A percentile compares a stretch with the other conserved stretches of the same genome.
phyloP scores from a whole-genome alignment of 2,329 filamentous ascomycete genomes.

The Chaetomiaceae sp. region DNA sequence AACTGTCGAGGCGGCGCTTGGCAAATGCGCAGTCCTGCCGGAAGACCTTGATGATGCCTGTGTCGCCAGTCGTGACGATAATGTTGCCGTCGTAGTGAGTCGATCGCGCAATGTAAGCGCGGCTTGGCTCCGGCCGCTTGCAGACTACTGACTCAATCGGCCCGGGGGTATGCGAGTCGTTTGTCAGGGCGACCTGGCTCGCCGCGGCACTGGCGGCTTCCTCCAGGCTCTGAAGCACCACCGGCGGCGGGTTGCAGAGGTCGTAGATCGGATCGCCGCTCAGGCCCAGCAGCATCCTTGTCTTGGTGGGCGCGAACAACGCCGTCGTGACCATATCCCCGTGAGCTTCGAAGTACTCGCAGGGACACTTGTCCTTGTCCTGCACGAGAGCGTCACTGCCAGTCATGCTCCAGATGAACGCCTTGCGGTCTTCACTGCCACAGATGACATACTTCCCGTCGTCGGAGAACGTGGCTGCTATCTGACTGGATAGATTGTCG shows the following conservation, averaged over 20 bases:
- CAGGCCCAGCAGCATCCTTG: slow-evolving; percentile 67
- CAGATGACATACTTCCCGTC: slow-evolving; percentile 82
- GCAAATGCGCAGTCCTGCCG: slow-evolving; percentile 84
- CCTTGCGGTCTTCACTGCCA: slow-evolving; percentile 84
- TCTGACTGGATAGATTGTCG: slow-evolving; percentile 84
- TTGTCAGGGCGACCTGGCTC: slow-evolving; percentile 36
- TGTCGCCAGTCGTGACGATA: slow-evolving; percentile 83
- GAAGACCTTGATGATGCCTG: slow-evolving; percentile 87
- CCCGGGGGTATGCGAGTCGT: slow-evolving; percentile 30
- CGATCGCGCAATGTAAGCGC: slow-evolving; percentile 69
- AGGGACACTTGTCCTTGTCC: slow-evolving; percentile 73
- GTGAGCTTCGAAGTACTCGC: slow-evolving; percentile 89
- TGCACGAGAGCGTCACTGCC: slow-evolving; percentile 56
- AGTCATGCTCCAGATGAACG: slow-evolving; percentile 81
- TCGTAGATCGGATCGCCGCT: slow-evolving; percentile 94
- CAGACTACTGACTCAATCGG: slow-evolving; percentile 20
- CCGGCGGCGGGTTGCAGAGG: slow-evolving; percentile 87
- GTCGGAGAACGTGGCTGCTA: slow-evolving; percentile 82
- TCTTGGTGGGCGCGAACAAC: slow-evolving; percentile 72
- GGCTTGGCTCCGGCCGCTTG: slow-evolving; percentile 58
- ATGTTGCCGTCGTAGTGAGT: slow-evolving; percentile 80
- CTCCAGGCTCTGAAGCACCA: slow-evolving; percentile 70
- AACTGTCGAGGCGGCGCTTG: slow-evolving; percentile 70
- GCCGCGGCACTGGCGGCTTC: slow-evolving; percentile 42
- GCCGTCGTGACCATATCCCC: slow-evolving; percentile 84